These are phyloP conservation scores for Monosporascus sp. DNA, from an alignment of 2,329 filamentous ascomycete species.

Conservation along the genomic window DNA sequence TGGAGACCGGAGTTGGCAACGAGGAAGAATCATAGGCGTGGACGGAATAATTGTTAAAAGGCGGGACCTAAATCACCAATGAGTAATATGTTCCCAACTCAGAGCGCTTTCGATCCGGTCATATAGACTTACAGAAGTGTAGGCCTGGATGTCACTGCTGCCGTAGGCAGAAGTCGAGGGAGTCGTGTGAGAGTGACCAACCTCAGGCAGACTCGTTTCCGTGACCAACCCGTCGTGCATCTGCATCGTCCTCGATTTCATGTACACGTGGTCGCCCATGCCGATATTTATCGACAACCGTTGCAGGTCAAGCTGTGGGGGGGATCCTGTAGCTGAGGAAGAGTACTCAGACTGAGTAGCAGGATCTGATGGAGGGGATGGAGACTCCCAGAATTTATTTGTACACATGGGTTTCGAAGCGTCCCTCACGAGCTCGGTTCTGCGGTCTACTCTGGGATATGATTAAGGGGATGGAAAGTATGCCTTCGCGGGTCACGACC, in stretches of 20 bases:
- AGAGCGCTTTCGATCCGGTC: not conserved
- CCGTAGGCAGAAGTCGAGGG: slow-evolving; percentile 20
- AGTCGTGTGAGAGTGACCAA: slow-evolving; percentile 13
- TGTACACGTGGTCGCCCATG: slow-evolving; percentile 23
- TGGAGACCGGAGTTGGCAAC: slow-evolving; percentile 49
- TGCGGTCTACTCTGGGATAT: slow-evolving; percentile 2
- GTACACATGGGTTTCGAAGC: slow-evolving; percentile 14
- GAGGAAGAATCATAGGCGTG: slow-evolving; percentile 35
- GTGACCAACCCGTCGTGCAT: slow-evolving; percentile 17
- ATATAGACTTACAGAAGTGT: slow-evolving; percentile 21
- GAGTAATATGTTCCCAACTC: slow-evolving; percentile 4
- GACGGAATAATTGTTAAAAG: slow-evolving; percentile 32
- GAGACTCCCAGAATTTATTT: slow-evolving; percentile 18
- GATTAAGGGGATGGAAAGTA: slow-evolving; percentile 9
- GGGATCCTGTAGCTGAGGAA: slow-evolving; percentile 7
- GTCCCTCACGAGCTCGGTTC: slow-evolving; percentile 3
- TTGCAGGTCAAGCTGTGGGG: slow-evolving; percentile 9
- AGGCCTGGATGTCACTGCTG: slow-evolving; percentile 21
- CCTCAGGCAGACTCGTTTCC: slow-evolving; percentile 15
- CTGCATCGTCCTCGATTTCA: slow-evolving; percentile 15
- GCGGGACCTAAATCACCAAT: slow-evolving; percentile 27
- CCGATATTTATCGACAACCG: slow-evolving; percentile 10
- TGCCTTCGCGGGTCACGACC: slow-evolving; percentile 13
- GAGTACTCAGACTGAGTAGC: slow-evolving; percentile 10
- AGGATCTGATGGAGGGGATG: slow-evolving; percentile 10